Conservation (phyloP, 2,329 filamentous ascomycete genomes). For the Penicillium sp. region DNA sequence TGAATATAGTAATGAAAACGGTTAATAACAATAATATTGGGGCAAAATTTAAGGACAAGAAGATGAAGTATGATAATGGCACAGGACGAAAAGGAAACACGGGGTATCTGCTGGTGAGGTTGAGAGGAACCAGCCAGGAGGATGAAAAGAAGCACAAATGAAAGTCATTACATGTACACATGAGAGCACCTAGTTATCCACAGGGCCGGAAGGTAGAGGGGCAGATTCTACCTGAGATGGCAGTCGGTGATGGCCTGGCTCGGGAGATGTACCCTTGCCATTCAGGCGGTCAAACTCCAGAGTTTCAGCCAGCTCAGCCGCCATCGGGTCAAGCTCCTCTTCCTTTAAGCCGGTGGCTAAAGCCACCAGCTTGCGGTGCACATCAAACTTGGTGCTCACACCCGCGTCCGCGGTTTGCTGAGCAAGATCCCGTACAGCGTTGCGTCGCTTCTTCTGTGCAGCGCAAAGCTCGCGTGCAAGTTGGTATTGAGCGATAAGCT, state of each 20-base stretch:
- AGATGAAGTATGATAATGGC: neutral
- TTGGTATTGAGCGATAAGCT: slow-evolving; percentile 32
- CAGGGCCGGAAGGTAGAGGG: slow-evolving; percentile 28
- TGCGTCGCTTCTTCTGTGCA: slow-evolving; percentile 36
- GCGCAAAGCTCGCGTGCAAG: slow-evolving; percentile 32
- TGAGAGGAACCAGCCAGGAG: slow-evolving; percentile 21
- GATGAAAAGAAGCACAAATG: slow-evolving; percentile 11
- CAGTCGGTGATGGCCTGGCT: slow-evolving; percentile 25
- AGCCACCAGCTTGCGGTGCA: slow-evolving; percentile 48
- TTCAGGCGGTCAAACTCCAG: slow-evolving; percentile 46
- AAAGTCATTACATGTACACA: slow-evolving; percentile 17
- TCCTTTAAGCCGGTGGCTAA: slow-evolving; percentile 49
- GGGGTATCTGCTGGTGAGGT: slow-evolving; percentile 37
- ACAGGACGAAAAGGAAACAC: slow-evolving; percentile 3
- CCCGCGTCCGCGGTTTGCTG: slow-evolving; percentile 48
- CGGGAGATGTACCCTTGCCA: slow-evolving; percentile 35
- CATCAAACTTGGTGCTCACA: slow-evolving; percentile 47
- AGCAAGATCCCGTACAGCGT: slow-evolving; percentile 41
- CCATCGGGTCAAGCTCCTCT: slow-evolving; percentile 49
- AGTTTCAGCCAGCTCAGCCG: slow-evolving; percentile 46
- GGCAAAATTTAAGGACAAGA: no score
- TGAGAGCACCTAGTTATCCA: slow-evolving; percentile 29
- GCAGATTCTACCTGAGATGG: slow-evolving; percentile 25
- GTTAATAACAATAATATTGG: no score
- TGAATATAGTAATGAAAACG: no score